phyloP scores from a whole-genome alignment of 306 rosid species.

The Cotoneaster glaucophyllus region DNA sequence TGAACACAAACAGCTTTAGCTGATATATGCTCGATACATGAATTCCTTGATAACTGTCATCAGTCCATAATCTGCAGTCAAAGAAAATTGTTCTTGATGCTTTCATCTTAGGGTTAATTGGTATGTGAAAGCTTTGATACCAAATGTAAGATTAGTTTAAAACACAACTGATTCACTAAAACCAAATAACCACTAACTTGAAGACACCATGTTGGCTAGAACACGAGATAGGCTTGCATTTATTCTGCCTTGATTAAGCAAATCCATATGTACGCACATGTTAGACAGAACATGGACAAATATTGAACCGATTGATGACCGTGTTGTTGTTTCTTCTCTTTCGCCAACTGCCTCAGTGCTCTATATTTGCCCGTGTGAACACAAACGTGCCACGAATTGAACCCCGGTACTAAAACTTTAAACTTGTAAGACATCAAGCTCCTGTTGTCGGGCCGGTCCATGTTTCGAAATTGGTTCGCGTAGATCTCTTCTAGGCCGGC shows the following conservation, averaged over 20 bases:
- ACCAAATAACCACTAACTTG: too few relatives aligned
- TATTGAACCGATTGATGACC: not conserved
- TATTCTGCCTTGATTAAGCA: slow-evolving; percentile 12
- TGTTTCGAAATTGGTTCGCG: not conserved
- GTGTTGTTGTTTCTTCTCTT: not conserved
- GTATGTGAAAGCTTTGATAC: too few relatives aligned
- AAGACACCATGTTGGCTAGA: too few relatives aligned
- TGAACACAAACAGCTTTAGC: too few relatives aligned
- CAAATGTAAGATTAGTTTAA: too few relatives aligned
- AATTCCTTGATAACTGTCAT: too few relatives aligned
- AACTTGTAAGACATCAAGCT: not conserved
- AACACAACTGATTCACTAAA: too few relatives aligned
- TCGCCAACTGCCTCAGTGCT: not conserved
- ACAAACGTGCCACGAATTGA: slow-evolving; percentile 9
- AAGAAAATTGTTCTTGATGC: too few relatives aligned
- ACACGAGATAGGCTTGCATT: not conserved
- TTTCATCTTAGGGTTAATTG: too few relatives aligned
- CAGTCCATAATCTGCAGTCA: too few relatives aligned
- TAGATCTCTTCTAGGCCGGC: not conserved
- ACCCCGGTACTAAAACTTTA: not conserved
- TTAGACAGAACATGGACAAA: slow-evolving; percentile 8
- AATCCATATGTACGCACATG: slow-evolving; percentile 11
- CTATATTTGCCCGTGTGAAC: not conserved
- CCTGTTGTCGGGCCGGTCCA: slow-evolving; percentile 2
- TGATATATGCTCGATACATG: too few relatives aligned